Conservation (phyloP, 805 yeast species). For the Metschnikowia vanudenii region DNA sequence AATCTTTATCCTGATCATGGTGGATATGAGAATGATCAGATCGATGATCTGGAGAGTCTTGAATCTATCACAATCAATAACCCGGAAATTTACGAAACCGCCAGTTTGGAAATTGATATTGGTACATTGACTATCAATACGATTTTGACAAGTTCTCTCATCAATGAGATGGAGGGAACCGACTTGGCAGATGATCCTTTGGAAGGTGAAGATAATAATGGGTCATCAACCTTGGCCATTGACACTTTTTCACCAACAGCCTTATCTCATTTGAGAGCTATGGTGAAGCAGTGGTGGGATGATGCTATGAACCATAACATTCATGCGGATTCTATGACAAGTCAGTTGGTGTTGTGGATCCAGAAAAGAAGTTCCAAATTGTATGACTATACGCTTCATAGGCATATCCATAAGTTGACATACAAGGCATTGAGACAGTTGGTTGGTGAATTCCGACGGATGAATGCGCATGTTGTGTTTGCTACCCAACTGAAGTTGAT, state of each 20-base stretch:
- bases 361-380: constrained; percentile 69
- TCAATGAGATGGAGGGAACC: constrained; percentile 86
- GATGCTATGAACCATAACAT: constrained; percentile 66
- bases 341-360: constrained; percentile 82
- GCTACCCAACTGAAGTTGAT: constrained; percentile 77
- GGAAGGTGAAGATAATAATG: constrained; percentile 35
- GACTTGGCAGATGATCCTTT: constrained; percentile 57
- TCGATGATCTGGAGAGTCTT: constrained; percentile 54
- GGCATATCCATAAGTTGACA: constrained; percentile 84
- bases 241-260: constrained; percentile 83
- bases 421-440: constrained; percentile 79
- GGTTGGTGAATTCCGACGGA: constrained; percentile 69
- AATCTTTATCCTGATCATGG: constrained; percentile 81
- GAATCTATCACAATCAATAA: constrained; percentile 70
- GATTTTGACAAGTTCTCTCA: constrained; percentile 74
- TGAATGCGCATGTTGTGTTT: constrained; percentile 78
- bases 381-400: constrained; percentile 75
- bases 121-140: constrained; percentile 84
- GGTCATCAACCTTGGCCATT: constrained; percentile 59
- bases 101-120: constrained; percentile 75
- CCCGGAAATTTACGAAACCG: constrained; percentile 75
- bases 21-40: constrained; percentile 65
- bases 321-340: constrained; percentile 81
- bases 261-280: constrained; percentile 60
- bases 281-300: constrained; percentile 94